Evolutionary conservation across 805 yeast genomes (phyloP).

Genomic region (Kuraishia ogatae): DNA sequence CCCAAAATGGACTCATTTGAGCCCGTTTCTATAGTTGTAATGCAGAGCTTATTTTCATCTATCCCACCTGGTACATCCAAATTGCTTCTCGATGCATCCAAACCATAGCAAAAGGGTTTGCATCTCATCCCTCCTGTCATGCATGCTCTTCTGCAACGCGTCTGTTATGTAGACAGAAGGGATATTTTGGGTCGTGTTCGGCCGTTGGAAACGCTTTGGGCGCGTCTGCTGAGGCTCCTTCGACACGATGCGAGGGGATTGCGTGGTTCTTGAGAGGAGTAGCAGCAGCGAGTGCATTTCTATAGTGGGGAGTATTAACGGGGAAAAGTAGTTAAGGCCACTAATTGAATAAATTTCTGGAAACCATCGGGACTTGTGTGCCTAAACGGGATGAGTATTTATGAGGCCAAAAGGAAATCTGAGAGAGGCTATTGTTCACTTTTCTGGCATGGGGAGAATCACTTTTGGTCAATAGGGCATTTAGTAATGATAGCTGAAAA

Average conservation of each 20-base stretch:
- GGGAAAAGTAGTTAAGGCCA: too few relatives aligned
- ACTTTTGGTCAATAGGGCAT: too few relatives aligned
- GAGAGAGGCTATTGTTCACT: too few relatives aligned
- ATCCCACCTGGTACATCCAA: neutral
- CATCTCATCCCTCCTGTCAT: neutral
- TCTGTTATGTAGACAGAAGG: neutral
- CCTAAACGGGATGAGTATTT: too few relatives aligned
- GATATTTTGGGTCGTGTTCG: neutral
- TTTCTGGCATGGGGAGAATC: too few relatives aligned
- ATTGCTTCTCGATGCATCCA: neutral
- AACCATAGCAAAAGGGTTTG: neutral
- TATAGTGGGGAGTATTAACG: neutral
- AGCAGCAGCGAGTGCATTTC: neutral
- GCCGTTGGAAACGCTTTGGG: neutral
- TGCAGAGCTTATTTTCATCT: neutral
- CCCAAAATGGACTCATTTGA: neutral
- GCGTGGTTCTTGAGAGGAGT: neutral
- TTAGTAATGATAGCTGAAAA: too few relatives aligned
- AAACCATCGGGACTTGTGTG: too few relatives aligned
- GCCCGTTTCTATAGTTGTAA: neutral
- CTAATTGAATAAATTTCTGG: too few relatives aligned
- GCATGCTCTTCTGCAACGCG: neutral
- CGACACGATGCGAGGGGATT: neutral
- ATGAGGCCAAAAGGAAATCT: too few relatives aligned
- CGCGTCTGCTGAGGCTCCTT: neutral